phyloP scores from a whole-genome alignment of 768 basidiomycete species.

The Butyriboletus loyo region DNA sequence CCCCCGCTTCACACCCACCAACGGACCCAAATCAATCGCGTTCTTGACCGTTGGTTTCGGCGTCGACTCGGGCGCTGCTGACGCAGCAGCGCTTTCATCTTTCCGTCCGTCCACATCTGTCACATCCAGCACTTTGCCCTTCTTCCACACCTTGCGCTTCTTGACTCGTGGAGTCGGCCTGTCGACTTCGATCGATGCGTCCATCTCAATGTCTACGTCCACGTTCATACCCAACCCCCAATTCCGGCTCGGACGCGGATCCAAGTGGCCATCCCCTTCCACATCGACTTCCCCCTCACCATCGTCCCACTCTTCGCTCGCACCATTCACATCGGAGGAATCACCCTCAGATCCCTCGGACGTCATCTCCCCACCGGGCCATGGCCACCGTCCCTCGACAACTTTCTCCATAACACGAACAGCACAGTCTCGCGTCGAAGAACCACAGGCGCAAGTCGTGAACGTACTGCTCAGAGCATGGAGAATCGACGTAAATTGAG shows the following conservation, averaged over 20 bases:
- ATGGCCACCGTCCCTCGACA: constrained; percentile 42
- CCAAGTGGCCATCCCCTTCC: constrained; percentile 19
- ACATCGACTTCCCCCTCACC: constrained; percentile 19
- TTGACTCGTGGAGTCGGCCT: constrained; percentile 10
- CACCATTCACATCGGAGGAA: constrained; percentile 10
- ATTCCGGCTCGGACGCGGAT: constrained; percentile 6
- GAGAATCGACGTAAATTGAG: constrained; percentile 67
- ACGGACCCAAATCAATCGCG: constrained; percentile 54
- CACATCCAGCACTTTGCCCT: constrained; percentile 31
- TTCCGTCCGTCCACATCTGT: neutral
- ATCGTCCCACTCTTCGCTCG: constrained; percentile 18
- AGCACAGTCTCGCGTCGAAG: constrained; percentile 59
- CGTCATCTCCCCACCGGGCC: constrained; percentile 28
- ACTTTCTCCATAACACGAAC: constrained; percentile 63
- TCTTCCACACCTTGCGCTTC: constrained; percentile 24
- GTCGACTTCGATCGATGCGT: constrained; percentile 4
- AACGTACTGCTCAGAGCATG: constrained; percentile 69
- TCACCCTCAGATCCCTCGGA: constrained; percentile 23
- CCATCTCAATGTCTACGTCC: constrained; percentile 25
- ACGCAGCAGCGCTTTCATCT: neutral
- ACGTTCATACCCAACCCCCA: constrained; percentile 24
- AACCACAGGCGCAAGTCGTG: constrained; percentile 72
- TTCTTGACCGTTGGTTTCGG: neutral
- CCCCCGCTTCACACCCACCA: constrained; percentile 58
- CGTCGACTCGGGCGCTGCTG: neutral